A percentile compares a stretch with the other conserved stretches of the same genome.
Conservation (phyloP, 78 protist genomes). For the slime mould (Dictyostelium discoideum) region dicty_2.7 NC_007088.5:7058001-7058500, state of each 20-base stretch:
- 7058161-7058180: neutral
- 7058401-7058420: neutral
- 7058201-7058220: neutral
- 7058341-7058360: neutral
- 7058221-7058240: neutral
- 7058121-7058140: neutral
- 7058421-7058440: slow-evolving; percentile 14
- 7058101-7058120: neutral
- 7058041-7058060: slow-evolving; percentile 39
- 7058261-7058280: neutral
- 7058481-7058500: slow-evolving; percentile 15
- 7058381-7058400: neutral
- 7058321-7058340: slow-evolving; percentile 1
- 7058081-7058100: slow-evolving; percentile 3
- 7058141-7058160: neutral
- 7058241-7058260: neutral
- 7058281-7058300: neutral
- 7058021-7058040: slow-evolving; percentile 17
- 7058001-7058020: slow-evolving; percentile 2
- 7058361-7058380: slow-evolving; percentile 1
- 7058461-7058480: slow-evolving; percentile 19
- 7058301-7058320: slow-evolving; percentile 20
- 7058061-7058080: slow-evolving; percentile 36
- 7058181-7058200: neutral
- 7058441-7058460: neutral